Evolutionary conservation across 2,329 filamentous ascomycete genomes (phyloP).

Genomic region (Fusarium bactridioides): DNA sequence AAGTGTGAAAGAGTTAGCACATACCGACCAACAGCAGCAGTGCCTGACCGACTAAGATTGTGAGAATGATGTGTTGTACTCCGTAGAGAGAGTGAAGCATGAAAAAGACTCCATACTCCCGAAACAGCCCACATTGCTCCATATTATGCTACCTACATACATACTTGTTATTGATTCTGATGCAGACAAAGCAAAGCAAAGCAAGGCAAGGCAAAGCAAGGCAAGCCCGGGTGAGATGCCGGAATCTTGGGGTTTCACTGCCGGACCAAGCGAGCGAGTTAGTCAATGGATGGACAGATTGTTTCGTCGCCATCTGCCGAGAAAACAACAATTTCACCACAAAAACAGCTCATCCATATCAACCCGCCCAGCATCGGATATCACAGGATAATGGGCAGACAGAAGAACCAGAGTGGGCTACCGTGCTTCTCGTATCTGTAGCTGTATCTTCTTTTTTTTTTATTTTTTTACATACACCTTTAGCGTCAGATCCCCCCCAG

Average conservation of each 20-base stretch:
- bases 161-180: conserved; percentile 1
- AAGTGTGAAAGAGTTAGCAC: neutral
- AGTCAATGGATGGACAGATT: neutral
- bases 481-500: conserved; percentile 6
- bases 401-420: neutral
- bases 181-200: conserved; percentile 2
- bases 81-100: conserved; percentile 9
- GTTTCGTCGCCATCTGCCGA: conserved; percentile 18
- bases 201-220: neutral
- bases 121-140: conserved; percentile 32
- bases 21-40: neutral
- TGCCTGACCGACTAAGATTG: neutral
- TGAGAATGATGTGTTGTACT: neutral
- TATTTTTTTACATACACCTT: neutral
- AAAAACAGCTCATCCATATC: conserved; percentile 14
- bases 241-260: conserved; percentile 31
- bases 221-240: neutral
- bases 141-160: neutral
- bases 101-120: conserved; percentile 25
- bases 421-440: neutral
- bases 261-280: conserved; percentile 22
- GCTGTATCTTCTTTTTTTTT: neutral
- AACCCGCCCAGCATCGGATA: conserved; percentile 22
- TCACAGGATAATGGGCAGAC: conserved; percentile 15
- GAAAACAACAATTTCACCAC: neutral